These are phyloP conservation scores for Trametopsis cervina DNA, from an alignment of 768 basidiomycete species.

Conservation along the genomic window DNA sequence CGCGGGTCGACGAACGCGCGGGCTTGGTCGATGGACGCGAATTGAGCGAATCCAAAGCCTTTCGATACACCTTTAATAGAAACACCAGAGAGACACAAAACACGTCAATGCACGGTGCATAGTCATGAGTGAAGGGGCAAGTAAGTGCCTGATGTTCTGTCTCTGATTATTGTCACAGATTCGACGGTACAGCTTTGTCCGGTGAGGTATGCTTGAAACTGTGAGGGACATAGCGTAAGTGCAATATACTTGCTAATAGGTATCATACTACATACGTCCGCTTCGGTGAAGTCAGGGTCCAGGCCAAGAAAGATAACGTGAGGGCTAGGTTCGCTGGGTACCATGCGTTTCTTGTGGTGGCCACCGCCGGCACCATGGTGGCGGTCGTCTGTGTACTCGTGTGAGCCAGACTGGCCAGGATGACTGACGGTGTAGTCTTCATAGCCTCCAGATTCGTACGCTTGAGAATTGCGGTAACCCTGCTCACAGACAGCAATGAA, in stretches of 20 bases:
- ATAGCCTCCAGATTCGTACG: slow-evolving; percentile 38
- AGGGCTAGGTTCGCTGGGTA: slow-evolving; percentile 79
- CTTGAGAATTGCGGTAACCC: slow-evolving; percentile 44
- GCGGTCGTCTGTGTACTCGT: slow-evolving; percentile 48
- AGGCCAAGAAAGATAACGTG: slow-evolving; percentile 96
- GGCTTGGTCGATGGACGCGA: slow-evolving; percentile 79
- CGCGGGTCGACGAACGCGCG: slow-evolving; percentile 85
- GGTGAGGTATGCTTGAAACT: slow-evolving; percentile 77
- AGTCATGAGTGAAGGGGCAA: slow-evolving; percentile 69
- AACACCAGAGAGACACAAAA: slow-evolving; percentile 38
- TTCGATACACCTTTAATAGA: slow-evolving; percentile 81
- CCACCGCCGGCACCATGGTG: slow-evolving; percentile 14
- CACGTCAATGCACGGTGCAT: slow-evolving; percentile 66
- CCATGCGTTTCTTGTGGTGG: slow-evolving; percentile 63
- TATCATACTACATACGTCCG: slow-evolving; percentile 65
- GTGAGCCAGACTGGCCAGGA: slow-evolving; percentile 25
- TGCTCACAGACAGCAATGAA: slow-evolving; percentile 19
- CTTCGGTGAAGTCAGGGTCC: slow-evolving; percentile 88
- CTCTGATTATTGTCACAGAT: slow-evolving; percentile 92
- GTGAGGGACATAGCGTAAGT: slow-evolving; percentile 25
- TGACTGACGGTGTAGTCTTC: slow-evolving; percentile 26
- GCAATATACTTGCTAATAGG: slow-evolving; percentile 20
- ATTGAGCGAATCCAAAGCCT: slow-evolving; percentile 96
- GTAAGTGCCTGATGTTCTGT: slow-evolving; percentile 94
- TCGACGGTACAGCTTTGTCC: slow-evolving; percentile 70